Evolutionary conservation across 768 basidiomycete species (phyloP), one percentile per base, ranked within the genome.

Genomic region (Psilocybe azurescens): DNA sequence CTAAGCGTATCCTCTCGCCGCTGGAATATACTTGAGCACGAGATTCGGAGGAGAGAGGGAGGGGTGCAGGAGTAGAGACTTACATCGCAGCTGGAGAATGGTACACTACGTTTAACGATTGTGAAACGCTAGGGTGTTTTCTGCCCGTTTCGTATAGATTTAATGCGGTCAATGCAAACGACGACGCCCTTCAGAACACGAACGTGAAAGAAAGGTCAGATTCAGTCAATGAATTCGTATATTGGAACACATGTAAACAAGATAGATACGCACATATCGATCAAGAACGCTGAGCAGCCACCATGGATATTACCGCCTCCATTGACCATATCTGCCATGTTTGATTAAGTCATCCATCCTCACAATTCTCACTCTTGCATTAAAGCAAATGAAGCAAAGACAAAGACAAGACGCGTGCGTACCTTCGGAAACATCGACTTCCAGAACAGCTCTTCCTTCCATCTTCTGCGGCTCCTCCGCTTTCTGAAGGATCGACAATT

Each of bases 51-150:
- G 20, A 32, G 52, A 36, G 33, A 18, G 36, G 7, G 18, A 64
- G 13, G 24, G 30, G 36, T 5, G 8, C 5, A 1, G 24, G 24
- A 24, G 24, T 20, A 16, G 30, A 8, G 5, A 67, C 79, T 66
- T 67, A 86, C 86, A 77, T 29, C 9, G 65, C 63, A 20, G 85
- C 86, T n/a, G 86, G 86, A 53, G 86, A 81, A 59, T 87, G 86
- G 58, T 83, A 87, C 18, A 83, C 74, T 5, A 86, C 72, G 49
- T 84, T 81, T 48, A 87, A 68, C 0, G 84, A 79, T 64, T 85
- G 84, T 0, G 85, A 84, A 7, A 87, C 86, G 32, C 75, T 77
- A 0, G 39, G 53, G 18, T 63, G 56, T 8, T 68, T 28, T 1
- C 70, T 66, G 16, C 70, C 76, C 44, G 55, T 66, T 52, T 63